Conservation (phyloP, 495 filamentous ascomycete species). For the Tuber aestivum region DNA sequence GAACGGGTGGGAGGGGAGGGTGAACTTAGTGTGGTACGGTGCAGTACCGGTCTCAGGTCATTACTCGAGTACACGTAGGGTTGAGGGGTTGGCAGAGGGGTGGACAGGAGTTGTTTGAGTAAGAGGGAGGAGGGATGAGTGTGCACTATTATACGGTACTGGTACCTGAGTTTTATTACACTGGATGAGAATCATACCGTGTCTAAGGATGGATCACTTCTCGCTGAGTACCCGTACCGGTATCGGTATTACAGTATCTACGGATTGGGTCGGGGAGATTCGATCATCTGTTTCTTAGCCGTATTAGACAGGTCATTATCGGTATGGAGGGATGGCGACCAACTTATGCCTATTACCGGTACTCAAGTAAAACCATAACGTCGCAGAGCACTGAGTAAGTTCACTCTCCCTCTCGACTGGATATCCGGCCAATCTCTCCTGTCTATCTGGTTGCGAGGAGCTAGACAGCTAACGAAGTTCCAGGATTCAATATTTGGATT, state of each 20-base stretch:
- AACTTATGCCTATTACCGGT: not conserved
- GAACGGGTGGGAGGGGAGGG: not conserved
- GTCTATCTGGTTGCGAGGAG: not conserved
- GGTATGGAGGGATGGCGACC: too few species aligned
- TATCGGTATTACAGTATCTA: too few species aligned
- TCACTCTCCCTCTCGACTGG: not conserved
- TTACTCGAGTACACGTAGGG: too few species aligned
- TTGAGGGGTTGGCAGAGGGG: not conserved
- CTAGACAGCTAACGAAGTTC: not conserved
- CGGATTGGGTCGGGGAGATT: not conserved
- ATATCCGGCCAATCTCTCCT: too few species aligned
- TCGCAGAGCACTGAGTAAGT: not conserved
- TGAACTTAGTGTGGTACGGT: not conserved
- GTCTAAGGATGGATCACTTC: not conserved
- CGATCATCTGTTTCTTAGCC: too few species aligned
- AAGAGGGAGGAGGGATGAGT: too few species aligned
- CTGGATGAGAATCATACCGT: not conserved
- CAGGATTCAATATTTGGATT: not conserved
- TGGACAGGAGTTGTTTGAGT: not conserved
- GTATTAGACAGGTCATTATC: too few species aligned
- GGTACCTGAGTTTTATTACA: not conserved
- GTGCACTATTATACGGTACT: not conserved
- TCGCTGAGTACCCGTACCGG: not conserved
- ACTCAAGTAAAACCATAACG: not conserved
- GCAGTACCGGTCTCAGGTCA: too few species aligned